A percentile compares a stretch with the other conserved stretches of the same genome.
Evolutionary conservation across 2,329 filamentous ascomycete species (phyloP).

Genomic region (Hymenoscyphus occultus): DNA sequence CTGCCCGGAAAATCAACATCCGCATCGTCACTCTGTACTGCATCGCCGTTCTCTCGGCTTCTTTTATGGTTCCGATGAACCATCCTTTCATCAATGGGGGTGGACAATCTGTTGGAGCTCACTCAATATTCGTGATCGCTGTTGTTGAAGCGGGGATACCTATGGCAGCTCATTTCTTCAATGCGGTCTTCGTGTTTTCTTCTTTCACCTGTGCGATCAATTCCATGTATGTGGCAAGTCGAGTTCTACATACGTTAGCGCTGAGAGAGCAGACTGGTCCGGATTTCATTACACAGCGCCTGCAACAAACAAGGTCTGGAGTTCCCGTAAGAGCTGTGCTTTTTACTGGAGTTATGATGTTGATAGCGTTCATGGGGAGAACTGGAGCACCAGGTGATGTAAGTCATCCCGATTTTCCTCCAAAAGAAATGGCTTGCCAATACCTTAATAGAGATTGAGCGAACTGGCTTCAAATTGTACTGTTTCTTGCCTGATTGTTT

Average conservation of each 20-base stretch:
- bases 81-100: slow-evolving; percentile 43
- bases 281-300: slow-evolving; percentile 41
- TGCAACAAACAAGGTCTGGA: slow-evolving; percentile 39
- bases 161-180: slow-evolving; percentile 39
- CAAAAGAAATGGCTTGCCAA: slow-evolving; percentile 13
- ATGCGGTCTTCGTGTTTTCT: slow-evolving; percentile 40
- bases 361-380: slow-evolving; percentile 41
- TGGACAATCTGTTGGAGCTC: slow-evolving; percentile 37
- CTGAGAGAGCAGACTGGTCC: slow-evolving; percentile 40
- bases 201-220: slow-evolving; percentile 41
- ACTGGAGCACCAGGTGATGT: slow-evolving; percentile 39
- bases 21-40: slow-evolving; percentile 37
- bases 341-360: slow-evolving; percentile 40
- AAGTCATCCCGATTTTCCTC: slow-evolving; percentile 17
- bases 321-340: slow-evolving; percentile 41
- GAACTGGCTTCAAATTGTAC: slow-evolving; percentile 41
- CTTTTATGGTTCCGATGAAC: slow-evolving; percentile 39
- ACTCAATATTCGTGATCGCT: slow-evolving; percentile 41
- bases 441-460: slow-evolving; percentile 34
- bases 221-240: slow-evolving; percentile 39
- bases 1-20: slow-evolving; percentile 40
- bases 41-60: slow-evolving; percentile 30
- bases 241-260: slow-evolving; percentile 41
- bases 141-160: slow-evolving; percentile 40
- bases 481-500: slow-evolving; percentile 42